Evolutionary conservation across 345 rosid genomes (phyloP), one percentile per base, ranked within the genome.

Genomic region (Gossypium longicalyx): DNA sequence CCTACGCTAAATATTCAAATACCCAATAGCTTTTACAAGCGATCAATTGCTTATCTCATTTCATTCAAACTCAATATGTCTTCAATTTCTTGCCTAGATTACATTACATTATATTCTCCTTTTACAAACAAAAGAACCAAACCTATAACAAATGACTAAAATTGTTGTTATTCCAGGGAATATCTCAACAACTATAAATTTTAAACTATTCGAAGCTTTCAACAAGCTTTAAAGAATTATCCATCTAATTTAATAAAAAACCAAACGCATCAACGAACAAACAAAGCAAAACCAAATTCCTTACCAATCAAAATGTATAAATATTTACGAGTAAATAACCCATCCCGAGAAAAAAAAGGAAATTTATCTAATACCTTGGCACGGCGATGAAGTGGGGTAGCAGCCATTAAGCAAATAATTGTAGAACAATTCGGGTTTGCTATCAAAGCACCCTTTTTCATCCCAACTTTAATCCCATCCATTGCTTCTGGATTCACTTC

Each of bases 401-500:
- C 97, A 57, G 99, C 99, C 99, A 93, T 90, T 83, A 95, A 87
- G 77, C 98, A 95, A 60, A 95, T 95, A 75, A 95, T 95, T 13
- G 99, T 95, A 47, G 98, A 95, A 78, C 99, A 95, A 81, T 95
- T 95, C 0, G 99, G 99, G 57, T 93, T 95, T 0, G 99, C 99
- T 80, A 93, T 89, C 86, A 95, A 86, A 3, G 94, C 93, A 16
- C 99, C 97, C 79, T 90, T 91, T 2, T 91, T 90, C 52, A 2
- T 83, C 11, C 94, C 92, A 49, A 76, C 83, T 79, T 84, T 93
- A 57, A 91, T 85, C 77, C 94, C 99, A 41, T 60, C 65, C 90
- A 93, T 86, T 8, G 97, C 98, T 77, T 95, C 94, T 0, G 97
- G 98, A 77, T 95, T 95, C 81, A 95, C 99, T 79, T 95, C 99